Percentiles rank a stretch among this genome's conserved stretches.
phyloP scores from a whole-genome alignment of 495 filamentous ascomycete genomes.

The Entonaema liquescens region DNA sequence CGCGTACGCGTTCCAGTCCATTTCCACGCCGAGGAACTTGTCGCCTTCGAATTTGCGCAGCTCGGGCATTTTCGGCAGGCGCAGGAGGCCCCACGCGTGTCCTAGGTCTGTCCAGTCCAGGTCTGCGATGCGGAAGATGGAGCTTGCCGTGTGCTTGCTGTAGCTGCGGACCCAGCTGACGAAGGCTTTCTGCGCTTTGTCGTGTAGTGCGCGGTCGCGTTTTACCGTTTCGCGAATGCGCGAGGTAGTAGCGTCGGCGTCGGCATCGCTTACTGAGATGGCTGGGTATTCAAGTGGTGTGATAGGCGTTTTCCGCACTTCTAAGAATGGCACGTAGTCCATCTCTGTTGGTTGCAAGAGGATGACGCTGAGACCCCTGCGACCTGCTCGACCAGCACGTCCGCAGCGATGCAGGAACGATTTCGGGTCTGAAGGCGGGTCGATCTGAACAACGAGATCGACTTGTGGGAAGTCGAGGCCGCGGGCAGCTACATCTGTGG shows the following conservation, averaged over 20 bases:
- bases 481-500: slow-evolving; percentile 73
- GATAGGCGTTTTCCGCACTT: slow-evolving; percentile 89
- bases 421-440: slow-evolving; percentile 91
- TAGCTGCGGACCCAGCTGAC: slow-evolving; percentile 93
- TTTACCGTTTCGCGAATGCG: slow-evolving; percentile 69
- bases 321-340: slow-evolving; percentile 87
- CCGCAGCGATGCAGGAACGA: slow-evolving; percentile 95
- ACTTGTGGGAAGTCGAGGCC: slow-evolving; percentile 90
- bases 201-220: slow-evolving; percentile 82
- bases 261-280: slow-evolving; percentile 61
- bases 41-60: slow-evolving; percentile 73
- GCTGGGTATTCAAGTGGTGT: slow-evolving; percentile 62
- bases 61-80: slow-evolving; percentile 95
- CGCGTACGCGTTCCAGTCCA: slow-evolving; percentile 65
- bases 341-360: slow-evolving; percentile 88
- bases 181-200: slow-evolving; percentile 88
- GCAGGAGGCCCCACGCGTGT: slow-evolving; percentile 79
- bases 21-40: slow-evolving; percentile 65
- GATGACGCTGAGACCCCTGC: slow-evolving; percentile 82
- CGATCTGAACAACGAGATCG: slow-evolving; percentile 91
- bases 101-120: slow-evolving; percentile 86
- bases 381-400: slow-evolving; percentile 88
- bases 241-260: slow-evolving; percentile 61
- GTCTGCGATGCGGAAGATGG: slow-evolving; percentile 86
- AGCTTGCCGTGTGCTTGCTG: slow-evolving; percentile 86